A percentile compares a stretch with the other conserved stretches of the same genome.
Evolutionary conservation across 345 rosid genomes (phyloP).

Genomic region (Bruguiera gymnorhiza): DNA sequence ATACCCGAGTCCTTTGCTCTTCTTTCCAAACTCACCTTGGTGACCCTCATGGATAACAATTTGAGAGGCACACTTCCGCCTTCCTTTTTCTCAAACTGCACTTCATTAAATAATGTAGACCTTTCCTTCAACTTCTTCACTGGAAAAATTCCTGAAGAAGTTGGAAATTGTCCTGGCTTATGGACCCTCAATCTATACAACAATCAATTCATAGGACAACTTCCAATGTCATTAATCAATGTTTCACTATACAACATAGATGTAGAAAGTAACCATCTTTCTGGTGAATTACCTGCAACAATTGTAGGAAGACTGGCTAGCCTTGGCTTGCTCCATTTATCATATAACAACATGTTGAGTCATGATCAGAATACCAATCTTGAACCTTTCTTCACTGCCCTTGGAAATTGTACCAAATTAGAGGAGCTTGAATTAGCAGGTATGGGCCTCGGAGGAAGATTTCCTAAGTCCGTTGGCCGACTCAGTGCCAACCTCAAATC

Average conservation of each 20-base stretch:
- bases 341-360: constrained; percentile 43
- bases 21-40: constrained; percentile 28
- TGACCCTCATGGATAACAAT: constrained; percentile 22
- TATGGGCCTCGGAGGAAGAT: constrained; percentile 48
- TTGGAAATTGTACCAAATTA: constrained; percentile 39
- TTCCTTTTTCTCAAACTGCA: constrained; percentile 48
- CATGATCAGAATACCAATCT: constrained; percentile 46
- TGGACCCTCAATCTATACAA: constrained; percentile 37
- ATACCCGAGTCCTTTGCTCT: constrained; percentile 35
- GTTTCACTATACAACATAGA: constrained; percentile 33
- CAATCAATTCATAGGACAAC: constrained; percentile 39
- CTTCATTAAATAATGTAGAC: constrained; percentile 37
- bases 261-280: constrained; percentile 40
- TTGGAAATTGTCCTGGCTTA: constrained; percentile 39
- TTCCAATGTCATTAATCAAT: constrained; percentile 41
- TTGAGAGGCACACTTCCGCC: constrained; percentile 37
- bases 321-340: constrained; percentile 36
- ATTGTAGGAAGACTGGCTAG: constrained; percentile 26
- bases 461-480: constrained; percentile 36
- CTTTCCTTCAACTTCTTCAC: constrained; percentile 37
- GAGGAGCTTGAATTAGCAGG: constrained; percentile 49
- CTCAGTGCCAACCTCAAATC: constrained; percentile 14
- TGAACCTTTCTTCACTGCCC: constrained; percentile 39
- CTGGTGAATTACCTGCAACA: constrained; percentile 44
- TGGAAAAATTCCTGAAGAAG: constrained; percentile 46